These are phyloP conservation scores for Malassezia yamatoensis DNA, from an alignment of 1,284 basidiomycete species.

Conservation along the genomic window DNA sequence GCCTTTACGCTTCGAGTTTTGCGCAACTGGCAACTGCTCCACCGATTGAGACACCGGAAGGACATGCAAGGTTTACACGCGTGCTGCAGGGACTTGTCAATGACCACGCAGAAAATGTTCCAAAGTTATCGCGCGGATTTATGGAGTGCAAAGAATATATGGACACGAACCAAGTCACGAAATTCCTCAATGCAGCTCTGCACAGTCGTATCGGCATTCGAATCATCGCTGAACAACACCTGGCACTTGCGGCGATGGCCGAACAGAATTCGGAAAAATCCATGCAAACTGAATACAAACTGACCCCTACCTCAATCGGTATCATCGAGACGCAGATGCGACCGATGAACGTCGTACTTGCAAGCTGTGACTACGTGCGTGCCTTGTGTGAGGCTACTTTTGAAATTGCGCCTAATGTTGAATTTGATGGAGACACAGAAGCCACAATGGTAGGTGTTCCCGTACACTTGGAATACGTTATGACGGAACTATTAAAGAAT, in stretches of 20 bases:
- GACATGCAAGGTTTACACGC: conserved; percentile 62
- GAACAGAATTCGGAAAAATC: conserved; percentile 11
- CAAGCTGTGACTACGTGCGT: conserved; percentile 60
- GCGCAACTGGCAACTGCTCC: conserved; percentile 62
- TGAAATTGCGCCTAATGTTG: conserved; percentile 57
- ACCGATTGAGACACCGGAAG: conserved; percentile 56
- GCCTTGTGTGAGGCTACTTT: conserved; percentile 78
- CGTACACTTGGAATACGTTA: conserved; percentile 76
- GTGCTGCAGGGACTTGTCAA: conserved; percentile 64
- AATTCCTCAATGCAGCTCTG: conserved; percentile 73
- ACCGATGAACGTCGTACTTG: conserved; percentile 45
- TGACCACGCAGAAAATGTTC: conserved; percentile 74
- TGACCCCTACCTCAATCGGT: conserved; percentile 30
- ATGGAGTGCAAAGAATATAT: conserved; percentile 76
- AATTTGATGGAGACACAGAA: conserved; percentile 25
- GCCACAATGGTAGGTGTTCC: conserved; percentile 61
- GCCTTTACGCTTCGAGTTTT: conserved; percentile 66
- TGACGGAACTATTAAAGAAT: conserved; percentile 61
- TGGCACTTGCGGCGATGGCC: conserved; percentile 54
- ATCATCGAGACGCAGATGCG: conserved; percentile 36
- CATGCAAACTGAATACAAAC: conserved; percentile 7
- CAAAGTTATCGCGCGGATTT: conserved; percentile 78
- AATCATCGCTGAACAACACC: conserved; percentile 82
- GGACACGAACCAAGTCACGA: conserved; percentile 62
- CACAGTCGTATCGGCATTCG: conserved; percentile 76